phyloP scores from a whole-genome alignment of 2,329 filamentous ascomycete genomes.

The Penicillium hordei region DNA sequence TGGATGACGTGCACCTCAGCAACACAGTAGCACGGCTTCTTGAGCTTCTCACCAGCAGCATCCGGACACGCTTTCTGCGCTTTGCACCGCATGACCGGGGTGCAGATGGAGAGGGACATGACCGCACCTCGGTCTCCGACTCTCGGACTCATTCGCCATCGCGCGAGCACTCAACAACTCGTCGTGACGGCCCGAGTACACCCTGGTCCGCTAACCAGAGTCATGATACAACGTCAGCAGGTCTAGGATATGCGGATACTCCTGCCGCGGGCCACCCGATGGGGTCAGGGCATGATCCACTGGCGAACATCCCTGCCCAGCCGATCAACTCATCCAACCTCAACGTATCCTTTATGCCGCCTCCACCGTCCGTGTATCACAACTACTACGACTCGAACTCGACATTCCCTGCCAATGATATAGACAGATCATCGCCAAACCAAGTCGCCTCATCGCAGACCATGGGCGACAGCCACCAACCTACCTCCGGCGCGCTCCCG shows the following conservation, averaged over 20 bases:
- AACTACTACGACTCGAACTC: conserved; percentile 45
- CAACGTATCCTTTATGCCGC: conserved; percentile 50
- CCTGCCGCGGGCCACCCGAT: conserved; percentile 25
- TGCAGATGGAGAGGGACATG: conserved; percentile 38
- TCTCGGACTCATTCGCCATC: conserved; percentile 42
- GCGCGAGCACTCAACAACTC: conserved; percentile 28
- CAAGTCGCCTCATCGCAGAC: conserved; percentile 32
- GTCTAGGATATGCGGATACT: conserved; percentile 31
- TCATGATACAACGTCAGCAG: conserved; percentile 20
- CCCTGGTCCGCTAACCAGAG: conserved; percentile 30
- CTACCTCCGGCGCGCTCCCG: conserved; percentile 36
- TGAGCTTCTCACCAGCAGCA: conserved; percentile 58
- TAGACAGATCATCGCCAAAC: conserved; percentile 30
- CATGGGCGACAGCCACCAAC: conserved; percentile 27
- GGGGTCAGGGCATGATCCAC: conserved; percentile 39
- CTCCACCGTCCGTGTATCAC: conserved; percentile 47
- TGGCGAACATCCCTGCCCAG: conserved; percentile 46
- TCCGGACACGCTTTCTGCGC: conserved; percentile 59
- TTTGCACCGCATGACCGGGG: conserved; percentile 55
- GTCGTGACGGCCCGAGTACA: conserved; percentile 28
- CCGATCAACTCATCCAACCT: conserved; percentile 48
- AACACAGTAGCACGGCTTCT: conserved; percentile 63
- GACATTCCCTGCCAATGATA: conserved; percentile 32
- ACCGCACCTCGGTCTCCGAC: conserved; percentile 36
- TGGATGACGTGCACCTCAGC: conserved; percentile 65